These are phyloP conservation scores for Phytophthora capsici DNA, from an alignment of 352 stramenopile species.

Conservation along the genomic window DNA sequence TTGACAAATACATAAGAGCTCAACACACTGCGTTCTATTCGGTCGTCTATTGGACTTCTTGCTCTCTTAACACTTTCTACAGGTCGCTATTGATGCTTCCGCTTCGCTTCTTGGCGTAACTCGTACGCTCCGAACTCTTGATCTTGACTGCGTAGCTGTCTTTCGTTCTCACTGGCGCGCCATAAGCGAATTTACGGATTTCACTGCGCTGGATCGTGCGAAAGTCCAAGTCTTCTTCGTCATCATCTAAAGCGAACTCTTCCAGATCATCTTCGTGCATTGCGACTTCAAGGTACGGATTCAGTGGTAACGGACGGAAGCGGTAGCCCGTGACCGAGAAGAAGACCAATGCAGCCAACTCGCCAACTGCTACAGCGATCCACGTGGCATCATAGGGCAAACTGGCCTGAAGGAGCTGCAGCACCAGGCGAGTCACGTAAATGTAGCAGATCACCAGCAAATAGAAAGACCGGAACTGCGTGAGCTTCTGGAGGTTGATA, in stretches of 20 bases:
- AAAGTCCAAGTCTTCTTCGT: conserved; percentile 56
- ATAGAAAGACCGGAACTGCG: conserved; percentile 98
- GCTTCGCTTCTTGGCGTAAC: conserved; percentile 36
- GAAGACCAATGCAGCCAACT: conserved; percentile 92
- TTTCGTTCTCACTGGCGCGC: conserved; percentile 29
- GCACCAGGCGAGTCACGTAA: conserved; percentile 97
- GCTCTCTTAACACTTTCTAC: conserved; percentile 27
- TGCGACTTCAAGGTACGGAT: conserved; percentile 92
- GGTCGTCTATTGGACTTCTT: conserved; percentile 10
- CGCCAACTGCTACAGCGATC: conserved; percentile 60
- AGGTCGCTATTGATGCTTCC: conserved; percentile 33
- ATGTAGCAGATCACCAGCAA: conserved; percentile 97
- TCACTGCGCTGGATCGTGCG: conserved; percentile 42
- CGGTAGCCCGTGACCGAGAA: conserved; percentile 92
- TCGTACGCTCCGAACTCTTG: conserved; percentile 6
- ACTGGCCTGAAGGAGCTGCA: conserved; percentile 93
- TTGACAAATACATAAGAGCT: conserved; percentile 7
- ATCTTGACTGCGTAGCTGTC: conserved; percentile 16
- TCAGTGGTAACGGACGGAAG: conserved; percentile 92
- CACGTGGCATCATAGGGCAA: conserved; percentile 93
- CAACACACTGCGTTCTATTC: conserved; percentile 25
- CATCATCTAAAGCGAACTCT: conserved; percentile 70
- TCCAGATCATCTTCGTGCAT: conserved; percentile 80
- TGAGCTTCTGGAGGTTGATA: conserved; percentile 92
- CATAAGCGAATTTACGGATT: conserved; percentile 41